Evolutionary conservation across 257 asterid species (phyloP).

Genomic region (Nicotiana noctiflora): DNA sequence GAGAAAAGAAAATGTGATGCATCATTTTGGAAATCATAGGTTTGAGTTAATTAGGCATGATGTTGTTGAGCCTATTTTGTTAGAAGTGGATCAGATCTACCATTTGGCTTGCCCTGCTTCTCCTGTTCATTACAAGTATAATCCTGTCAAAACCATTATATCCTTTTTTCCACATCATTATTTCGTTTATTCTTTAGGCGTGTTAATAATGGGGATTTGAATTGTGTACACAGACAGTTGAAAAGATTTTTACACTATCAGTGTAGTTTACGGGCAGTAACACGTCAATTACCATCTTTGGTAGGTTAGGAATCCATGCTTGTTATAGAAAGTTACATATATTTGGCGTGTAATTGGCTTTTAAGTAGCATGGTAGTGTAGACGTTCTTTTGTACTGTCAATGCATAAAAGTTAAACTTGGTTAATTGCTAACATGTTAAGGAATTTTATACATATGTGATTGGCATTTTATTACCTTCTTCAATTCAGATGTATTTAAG

Average conservation of each 20-base stretch:
- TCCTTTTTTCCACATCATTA: constrained; percentile 12
- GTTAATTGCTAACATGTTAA: background rate
- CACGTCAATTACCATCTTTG: too few relatives aligned
- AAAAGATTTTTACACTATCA: too few relatives aligned
- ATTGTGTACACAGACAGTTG: fast-evolving
- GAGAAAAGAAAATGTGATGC: constrained; percentile 40
- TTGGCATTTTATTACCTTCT: too few relatives aligned
- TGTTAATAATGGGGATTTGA: too few relatives aligned
- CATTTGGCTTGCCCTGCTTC: constrained; percentile 40
- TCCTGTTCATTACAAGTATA: constrained; percentile 38
- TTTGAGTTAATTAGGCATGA: constrained; percentile 35
- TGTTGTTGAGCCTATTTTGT: constrained; percentile 40
- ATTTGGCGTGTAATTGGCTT: too few relatives aligned
- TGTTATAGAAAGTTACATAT: too few relatives aligned
- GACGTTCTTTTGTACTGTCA: background rate
- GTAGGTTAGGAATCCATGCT: too few relatives aligned
- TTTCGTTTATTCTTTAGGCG: too few relatives aligned
- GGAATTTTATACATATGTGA: background rate
- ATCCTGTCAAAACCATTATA: constrained; percentile 40
- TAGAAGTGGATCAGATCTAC: constrained; percentile 47
- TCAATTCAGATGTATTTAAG: too few relatives aligned
- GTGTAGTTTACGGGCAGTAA: too few relatives aligned
- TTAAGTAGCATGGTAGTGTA: background rate
- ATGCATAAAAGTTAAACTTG: background rate
- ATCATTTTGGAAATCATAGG: constrained; percentile 32